Evolutionary conservation across 2,329 filamentous ascomycete species (phyloP), one percentile per base, ranked within the genome.

Genomic region (Cercospora sp.): DNA sequence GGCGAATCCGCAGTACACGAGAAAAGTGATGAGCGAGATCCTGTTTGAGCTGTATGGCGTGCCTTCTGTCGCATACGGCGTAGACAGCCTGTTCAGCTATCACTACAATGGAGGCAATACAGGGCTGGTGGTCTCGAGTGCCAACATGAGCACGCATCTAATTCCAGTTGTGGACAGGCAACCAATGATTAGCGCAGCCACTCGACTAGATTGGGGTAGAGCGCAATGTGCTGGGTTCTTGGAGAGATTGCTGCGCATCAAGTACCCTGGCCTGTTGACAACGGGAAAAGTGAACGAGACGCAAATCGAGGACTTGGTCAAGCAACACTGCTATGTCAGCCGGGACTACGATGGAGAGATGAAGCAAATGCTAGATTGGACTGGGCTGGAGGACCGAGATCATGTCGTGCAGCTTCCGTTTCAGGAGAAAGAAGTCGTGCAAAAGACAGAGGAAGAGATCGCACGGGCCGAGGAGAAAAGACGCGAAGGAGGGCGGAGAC

Each of bases 41-140:
- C 84, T 99, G 10, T 99, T 98, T 79, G 95, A 99, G 80, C 96
- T 93, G 80, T 99, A 99, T 79, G 88, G 89, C 68, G 94, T 92
- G 10, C 94, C 95, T 0, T 94, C 92, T 1, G 86, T 97, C 28
- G 91, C 94, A 18, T 97, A 95, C 80, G 95, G 95, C 62, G 94
- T 99, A 81, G 95, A 99, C 80, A 96, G 94, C 10, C 87, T 99
- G 33, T 99, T 99, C 82, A 96, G 94, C 20, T 99, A 97, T 82
- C 86, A 90, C 69, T 91, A 97, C 82, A 99, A 99, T 78, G 88
- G 91, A 69, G 95, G 95, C 70, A 89, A 85, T 61, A 94, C 92
- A 28, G 95, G 95, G 6, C 84, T 99, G 23, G 91, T 99, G 42
- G 87, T 98, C 33, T 96, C 93, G 2, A 97, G 94, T 0, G 97